Evolutionary conservation across 176 grass and related monocot species (phyloP), one percentile per base, ranked within the genome.

Genomic region (Panicum miliaceum): DNA sequence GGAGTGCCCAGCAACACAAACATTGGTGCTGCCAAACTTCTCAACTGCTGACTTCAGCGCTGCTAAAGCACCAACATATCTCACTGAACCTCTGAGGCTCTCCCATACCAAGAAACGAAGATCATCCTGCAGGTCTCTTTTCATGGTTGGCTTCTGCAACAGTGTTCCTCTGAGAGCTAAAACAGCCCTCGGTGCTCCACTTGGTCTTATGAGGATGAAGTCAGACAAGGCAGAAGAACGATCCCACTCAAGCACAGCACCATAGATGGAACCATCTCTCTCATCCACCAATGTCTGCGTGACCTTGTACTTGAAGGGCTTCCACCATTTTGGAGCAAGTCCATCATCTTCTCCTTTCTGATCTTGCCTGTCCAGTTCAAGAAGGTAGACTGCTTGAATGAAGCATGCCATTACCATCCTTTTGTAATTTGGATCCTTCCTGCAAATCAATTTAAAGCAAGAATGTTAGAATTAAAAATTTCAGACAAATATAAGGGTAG

Each of bases 331-430:
- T 69, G 90, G 88, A 60, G 95, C 95, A 75, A 97, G 90, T 36
- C 90, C 90, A 37, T 81, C 79, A 58, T 84, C 91, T 57, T 92
- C 75, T 6, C 82, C 82, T 88, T 86, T 87, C 83, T 90, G 70
- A 42, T 91, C 95, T 83, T 97, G 92, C 67, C 92, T 88, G 85
- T 97, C 95, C 38, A 97, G 83, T 82, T 97, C 95, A 35, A 94
- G 88, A 61, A 97, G 86, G 82, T 97, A 97, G 0, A 91, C 92
- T 22, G 90, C 89, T 63, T 97, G 95, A 82, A 97, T 92, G 82
- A 97, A 97, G 86, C 95, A 93, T 50, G 95, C 95, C 79, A 97
- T 93, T 37, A 93, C 92, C 88, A 89, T 97, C 71, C 95, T 91
- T 79, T 87, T 91, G 82, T 97, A 93, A 87, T 91, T 91, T 71